These are phyloP conservation scores for Canavalia ensiformis DNA, from an alignment of 306 rosid species.

Conservation along the genomic window DNA sequence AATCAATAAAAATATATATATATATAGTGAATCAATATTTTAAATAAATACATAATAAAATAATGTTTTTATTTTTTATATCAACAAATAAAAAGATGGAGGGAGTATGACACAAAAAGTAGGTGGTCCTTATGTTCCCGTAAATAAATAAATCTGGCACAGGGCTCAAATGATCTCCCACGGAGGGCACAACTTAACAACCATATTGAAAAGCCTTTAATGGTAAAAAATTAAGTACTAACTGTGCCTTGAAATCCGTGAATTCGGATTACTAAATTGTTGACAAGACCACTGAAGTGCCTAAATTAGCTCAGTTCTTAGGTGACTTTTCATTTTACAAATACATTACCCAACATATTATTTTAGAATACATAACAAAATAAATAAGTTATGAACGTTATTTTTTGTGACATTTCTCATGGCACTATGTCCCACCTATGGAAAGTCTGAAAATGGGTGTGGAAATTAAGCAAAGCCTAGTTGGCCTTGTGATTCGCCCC, in stretches of 20 bases:
- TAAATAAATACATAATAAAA: too few relatives aligned
- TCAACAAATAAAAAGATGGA: too few relatives aligned
- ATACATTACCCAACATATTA: not conserved
- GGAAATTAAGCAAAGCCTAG: constrained; percentile 48
- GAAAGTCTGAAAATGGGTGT: constrained; percentile 34
- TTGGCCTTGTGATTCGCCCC: constrained; percentile 55
- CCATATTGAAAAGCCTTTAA: not conserved
- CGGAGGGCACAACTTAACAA: not conserved
- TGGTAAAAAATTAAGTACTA: constrained; percentile 6
- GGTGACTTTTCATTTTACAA: constrained; percentile 22
- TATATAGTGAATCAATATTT: too few relatives aligned
- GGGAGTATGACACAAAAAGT: not conserved
- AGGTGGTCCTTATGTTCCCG: constrained; percentile 17
- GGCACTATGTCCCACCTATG: constrained; percentile 1
- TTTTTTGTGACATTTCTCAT: not conserved
- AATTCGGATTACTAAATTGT: not conserved
- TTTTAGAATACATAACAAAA: not conserved
- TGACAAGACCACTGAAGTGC: not conserved
- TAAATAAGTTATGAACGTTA: not conserved
- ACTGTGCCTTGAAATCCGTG: not conserved
- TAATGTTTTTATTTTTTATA: too few relatives aligned
- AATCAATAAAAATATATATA: too few relatives aligned
- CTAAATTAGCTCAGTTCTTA: not conserved
- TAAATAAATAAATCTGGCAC: constrained; percentile 43
- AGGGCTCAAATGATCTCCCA: constrained; percentile 41